A percentile compares a stretch with the other conserved stretches of the same genome.
Evolutionary conservation across 2,329 filamentous ascomycete species (phyloP).

Genomic region (Aspergillus ochraceus): DNA sequence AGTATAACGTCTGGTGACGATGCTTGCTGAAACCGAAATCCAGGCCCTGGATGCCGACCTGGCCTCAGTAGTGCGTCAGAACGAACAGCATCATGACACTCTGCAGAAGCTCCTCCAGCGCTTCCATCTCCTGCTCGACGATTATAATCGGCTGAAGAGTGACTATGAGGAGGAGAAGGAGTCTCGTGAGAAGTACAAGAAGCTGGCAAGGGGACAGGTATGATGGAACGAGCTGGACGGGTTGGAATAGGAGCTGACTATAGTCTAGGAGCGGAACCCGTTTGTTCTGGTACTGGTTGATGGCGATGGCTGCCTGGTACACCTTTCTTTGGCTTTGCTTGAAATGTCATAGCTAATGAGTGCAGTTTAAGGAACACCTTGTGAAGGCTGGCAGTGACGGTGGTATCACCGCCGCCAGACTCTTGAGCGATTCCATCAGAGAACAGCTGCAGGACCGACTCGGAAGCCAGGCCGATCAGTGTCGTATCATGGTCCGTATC

Average conservation of each 20-base stretch:
- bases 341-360: slow-evolving; percentile 54
- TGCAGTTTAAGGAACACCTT: slow-evolving; percentile 64
- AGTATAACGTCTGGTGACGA: slow-evolving; percentile 1
- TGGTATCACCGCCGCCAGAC: slow-evolving; percentile 56
- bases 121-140: slow-evolving; percentile 50
- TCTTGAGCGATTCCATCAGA: slow-evolving; percentile 54
- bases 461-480: slow-evolving; percentile 51
- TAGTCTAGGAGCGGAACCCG: slow-evolving; percentile 50
- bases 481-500: slow-evolving; percentile 56
- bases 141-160: slow-evolving; percentile 57
- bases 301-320: slow-evolving; percentile 58
- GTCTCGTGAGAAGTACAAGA: slow-evolving; percentile 56
- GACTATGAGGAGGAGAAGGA: slow-evolving; percentile 60
- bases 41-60: slow-evolving; percentile 15
- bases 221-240: background rate
- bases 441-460: slow-evolving; percentile 44
- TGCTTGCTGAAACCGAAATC: slow-evolving; percentile 22
- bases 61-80: slow-evolving; percentile 17
- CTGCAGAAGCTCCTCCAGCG: slow-evolving; percentile 37
- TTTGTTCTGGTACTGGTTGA: slow-evolving; percentile 64
- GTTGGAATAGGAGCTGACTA: slow-evolving; percentile 4
- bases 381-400: slow-evolving; percentile 53
- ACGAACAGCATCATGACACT: slow-evolving; percentile 31
- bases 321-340: background rate
- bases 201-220: slow-evolving; percentile 49